Evolutionary conservation across 2,329 filamentous ascomycete species (phyloP), one percentile per base, ranked within the genome.

Genomic region (Ascomycota sp.): DNA sequence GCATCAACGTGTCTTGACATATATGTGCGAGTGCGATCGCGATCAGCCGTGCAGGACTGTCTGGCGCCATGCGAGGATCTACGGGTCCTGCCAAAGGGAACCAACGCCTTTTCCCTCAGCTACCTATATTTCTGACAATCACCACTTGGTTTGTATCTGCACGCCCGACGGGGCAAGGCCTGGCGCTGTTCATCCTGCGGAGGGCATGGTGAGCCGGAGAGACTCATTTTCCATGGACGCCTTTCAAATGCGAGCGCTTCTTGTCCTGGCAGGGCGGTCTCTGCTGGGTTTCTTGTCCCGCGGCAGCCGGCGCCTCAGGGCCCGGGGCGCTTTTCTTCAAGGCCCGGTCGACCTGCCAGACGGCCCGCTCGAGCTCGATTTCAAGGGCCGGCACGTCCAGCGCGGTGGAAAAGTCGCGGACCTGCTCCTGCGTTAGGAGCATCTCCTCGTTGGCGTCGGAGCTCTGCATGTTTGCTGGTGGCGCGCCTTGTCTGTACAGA

Each of bases 281-380:
- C 31, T 25, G 21, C 27, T 35, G 24, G 9, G 29, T n/a, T n/a
- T 26, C 26, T 21, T 26, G 1, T 13, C 8, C 25, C n/a, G 33
- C 29, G 11, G 21, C 30, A 11, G 27, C 27, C 9, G 31, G 25
- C 31, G 26, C 40, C 35, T 30, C 40, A 35, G 24, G 42, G 39
- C 6, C 39, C 32, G 27, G 35, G 29, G 52, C 55, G 13, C 58
- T 54, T 31, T 59, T 56, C 34, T 50, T 45, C 35, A 66, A 54
- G 11, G 57, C 55, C 30, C 52, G 58, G 43, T 72, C 64, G 2
- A 84, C 73, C 52, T 86, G 79, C 61, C 72, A 72, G 37, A 82
- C 71, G 6, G 79, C 79, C 30, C 79, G 60, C 46, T 84, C 77
- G 1, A 83, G 61, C 49, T 84, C 79, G 11, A 74, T 58, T 35